Evolutionary conservation across 2,329 filamentous ascomycete species (phyloP), one percentile per base, ranked within the genome.

Genomic region (Hymenotorrendiella dingleyae): DNA sequence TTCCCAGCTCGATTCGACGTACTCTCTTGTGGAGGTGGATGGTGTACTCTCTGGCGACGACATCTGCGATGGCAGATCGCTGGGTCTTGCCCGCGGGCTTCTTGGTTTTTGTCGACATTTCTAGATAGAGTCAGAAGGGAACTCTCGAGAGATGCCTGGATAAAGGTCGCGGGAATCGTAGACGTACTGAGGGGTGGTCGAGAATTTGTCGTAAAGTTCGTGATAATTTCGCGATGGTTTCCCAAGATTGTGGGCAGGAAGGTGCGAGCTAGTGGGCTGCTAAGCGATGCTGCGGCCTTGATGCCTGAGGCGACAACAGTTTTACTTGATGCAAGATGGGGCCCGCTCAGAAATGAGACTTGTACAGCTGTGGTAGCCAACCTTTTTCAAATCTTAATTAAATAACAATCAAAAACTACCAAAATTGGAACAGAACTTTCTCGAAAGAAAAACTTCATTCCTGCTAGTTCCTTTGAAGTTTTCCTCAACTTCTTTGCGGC

Each of bases 21-120:
- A 94, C 87, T 75, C 91, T 86, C 86, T 95, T 97, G 87, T 98
- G 93, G 64, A 98, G 78, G 82, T 98, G 91, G 78, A 98, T 97
- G 73, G 93, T 98, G 84, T 98, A 98, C 80, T 98, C 94, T 81
- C 93, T 88, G 66, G 93, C 84, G 72, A 98, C 91, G 69, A 98
- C 94, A 75, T 98, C 91, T 73, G 88, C 84, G 73, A 98, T 95
- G 77, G 94, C 94, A 73, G 88, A 95, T 69, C 90, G 87, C 65
- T 72, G 69, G 61, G 70, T 63, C 74, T 84, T 85, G 77, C 83
- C 84, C 63, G 76, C 67, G 56, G 74, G 72, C 74, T 81, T 84
- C 74, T 80, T 78, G 58, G 69, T 66, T 66, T 72, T 78, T 63
- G 73, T 68, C 68, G 80, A 82, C 80, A 84, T 84, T 67, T 75